phyloP scores from a whole-genome alignment of 306 rosid genomes.

The Sechiopsis laciniata region DNA sequence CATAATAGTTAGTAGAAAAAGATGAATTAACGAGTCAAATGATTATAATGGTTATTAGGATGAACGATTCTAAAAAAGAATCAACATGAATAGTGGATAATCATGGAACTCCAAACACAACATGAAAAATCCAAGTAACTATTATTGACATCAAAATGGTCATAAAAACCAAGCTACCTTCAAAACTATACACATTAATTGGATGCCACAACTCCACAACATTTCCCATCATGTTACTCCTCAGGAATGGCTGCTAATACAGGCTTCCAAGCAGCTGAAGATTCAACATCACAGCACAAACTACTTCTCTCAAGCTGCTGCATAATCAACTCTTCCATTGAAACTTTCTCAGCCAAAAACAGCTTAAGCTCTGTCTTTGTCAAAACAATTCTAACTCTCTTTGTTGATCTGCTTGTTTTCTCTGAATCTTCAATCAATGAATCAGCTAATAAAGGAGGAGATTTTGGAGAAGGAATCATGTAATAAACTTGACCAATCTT shows the following conservation, averaged over 20 bases:
- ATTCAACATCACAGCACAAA: neutral
- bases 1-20: no score
- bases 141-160: no score
- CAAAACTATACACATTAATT: no score
- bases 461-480: constrained; percentile 32
- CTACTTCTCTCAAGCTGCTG: constrained; percentile 24
- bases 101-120: no score
- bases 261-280: constrained; percentile 32
- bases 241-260: constrained; percentile 60
- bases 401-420: constrained; percentile 3
- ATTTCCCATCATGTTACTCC: constrained; percentile 27
- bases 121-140: no score
- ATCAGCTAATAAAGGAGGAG: neutral
- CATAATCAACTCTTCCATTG: constrained; percentile 40
- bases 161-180: no score
- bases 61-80: no score
- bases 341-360: constrained; percentile 45
- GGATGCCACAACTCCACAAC: no score
- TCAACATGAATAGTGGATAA: no score
- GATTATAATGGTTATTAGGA: no score
- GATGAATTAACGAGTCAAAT: no score
- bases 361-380: constrained; percentile 58
- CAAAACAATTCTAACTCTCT: constrained; percentile 54
- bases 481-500: constrained; percentile 50
- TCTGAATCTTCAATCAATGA: neutral